Evolutionary conservation across 768 basidiomycete species (phyloP).

Genomic region (Boletus rubescentipes): DNA sequence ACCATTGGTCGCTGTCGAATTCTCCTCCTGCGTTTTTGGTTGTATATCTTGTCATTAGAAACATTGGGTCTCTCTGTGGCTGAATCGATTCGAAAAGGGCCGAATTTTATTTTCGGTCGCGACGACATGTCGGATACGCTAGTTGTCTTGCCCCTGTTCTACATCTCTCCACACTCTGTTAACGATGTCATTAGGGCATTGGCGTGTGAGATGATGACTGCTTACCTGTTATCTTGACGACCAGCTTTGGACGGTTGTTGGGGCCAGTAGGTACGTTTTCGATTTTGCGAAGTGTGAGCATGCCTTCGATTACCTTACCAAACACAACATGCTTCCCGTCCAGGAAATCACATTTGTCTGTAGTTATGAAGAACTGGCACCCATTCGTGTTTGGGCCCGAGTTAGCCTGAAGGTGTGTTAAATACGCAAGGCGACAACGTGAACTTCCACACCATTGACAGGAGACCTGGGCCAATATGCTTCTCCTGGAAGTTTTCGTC

Average conservation of each 20-base stretch:
- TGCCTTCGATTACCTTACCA: constrained; percentile 86
- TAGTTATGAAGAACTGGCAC: constrained; percentile 98
- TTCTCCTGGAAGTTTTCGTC: constrained; percentile 96
- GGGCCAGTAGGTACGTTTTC: constrained; percentile 92
- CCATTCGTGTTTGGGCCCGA: constrained; percentile 94
- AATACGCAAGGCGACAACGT: not conserved
- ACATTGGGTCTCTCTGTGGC: not conserved
- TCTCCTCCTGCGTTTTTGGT: not conserved
- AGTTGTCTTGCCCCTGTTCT: constrained; percentile 11
- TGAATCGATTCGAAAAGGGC: not conserved
- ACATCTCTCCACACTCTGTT: constrained; percentile 63
- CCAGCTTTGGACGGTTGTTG: constrained; percentile 87
- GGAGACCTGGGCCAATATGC: constrained; percentile 79
- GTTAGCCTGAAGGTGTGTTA: constrained; percentile 64
- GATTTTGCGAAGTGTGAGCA: constrained; percentile 94
- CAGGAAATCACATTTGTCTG: constrained; percentile 91
- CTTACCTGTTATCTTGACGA: constrained; percentile 84
- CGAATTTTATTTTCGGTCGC: not conserved
- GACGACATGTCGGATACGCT: not conserved
- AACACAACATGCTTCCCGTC: constrained; percentile 96
- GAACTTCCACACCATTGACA: constrained; percentile 74
- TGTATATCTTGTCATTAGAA: not conserved
- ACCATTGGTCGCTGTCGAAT: not conserved
- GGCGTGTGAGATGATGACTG: not conserved
- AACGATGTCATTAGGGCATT: not conserved